phyloP scores from a whole-genome alignment of 345 rosid genomes.

The Excoecaria cochinchinensis region DNA sequence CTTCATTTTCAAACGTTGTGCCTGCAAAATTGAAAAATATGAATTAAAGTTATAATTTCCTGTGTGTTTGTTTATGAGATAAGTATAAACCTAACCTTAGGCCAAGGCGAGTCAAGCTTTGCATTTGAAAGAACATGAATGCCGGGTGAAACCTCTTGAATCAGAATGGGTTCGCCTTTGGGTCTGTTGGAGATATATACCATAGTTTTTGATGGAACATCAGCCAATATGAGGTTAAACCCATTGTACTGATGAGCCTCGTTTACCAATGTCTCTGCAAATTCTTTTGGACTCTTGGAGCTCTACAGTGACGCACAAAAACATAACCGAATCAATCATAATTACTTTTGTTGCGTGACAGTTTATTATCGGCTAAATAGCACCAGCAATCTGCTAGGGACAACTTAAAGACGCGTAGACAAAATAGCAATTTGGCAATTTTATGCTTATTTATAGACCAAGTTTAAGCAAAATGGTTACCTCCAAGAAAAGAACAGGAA shows the following conservation, averaged over 20 bases:
- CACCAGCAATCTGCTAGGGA: too few species aligned
- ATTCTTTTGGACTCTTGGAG: conserved; percentile 49
- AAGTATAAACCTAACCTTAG: conserved; percentile 35
- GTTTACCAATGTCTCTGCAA: conserved; percentile 47
- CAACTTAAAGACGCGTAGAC: too few species aligned
- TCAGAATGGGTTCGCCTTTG: conserved; percentile 32
- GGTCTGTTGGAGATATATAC: conserved; percentile 55
- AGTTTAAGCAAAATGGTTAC: conserved; percentile 18
- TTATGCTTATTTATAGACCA: too few species aligned
- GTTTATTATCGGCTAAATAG: too few species aligned
- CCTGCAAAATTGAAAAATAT: conserved; percentile 25
- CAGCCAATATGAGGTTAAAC: conserved; percentile 59
- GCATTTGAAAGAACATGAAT: conserved; percentile 63
- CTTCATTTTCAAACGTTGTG: conserved; percentile 35
- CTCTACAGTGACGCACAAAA: conserved; percentile 35
- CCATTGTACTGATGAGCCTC: conserved; percentile 61
- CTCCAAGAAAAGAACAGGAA: conserved; percentile 65
- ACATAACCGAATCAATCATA: not conserved
- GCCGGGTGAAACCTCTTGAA: conserved; percentile 61
- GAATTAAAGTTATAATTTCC: too few species aligned
- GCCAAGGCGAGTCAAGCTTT: conserved; percentile 59
- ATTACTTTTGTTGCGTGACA: too few species aligned
- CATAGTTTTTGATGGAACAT: conserved; percentile 53
- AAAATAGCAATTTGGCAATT: too few species aligned
- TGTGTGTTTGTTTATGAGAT: too few species aligned